Evolutionary conservation across 2,329 filamentous ascomycete genomes (phyloP).

Genomic region (Fusarium graminum): DNA sequence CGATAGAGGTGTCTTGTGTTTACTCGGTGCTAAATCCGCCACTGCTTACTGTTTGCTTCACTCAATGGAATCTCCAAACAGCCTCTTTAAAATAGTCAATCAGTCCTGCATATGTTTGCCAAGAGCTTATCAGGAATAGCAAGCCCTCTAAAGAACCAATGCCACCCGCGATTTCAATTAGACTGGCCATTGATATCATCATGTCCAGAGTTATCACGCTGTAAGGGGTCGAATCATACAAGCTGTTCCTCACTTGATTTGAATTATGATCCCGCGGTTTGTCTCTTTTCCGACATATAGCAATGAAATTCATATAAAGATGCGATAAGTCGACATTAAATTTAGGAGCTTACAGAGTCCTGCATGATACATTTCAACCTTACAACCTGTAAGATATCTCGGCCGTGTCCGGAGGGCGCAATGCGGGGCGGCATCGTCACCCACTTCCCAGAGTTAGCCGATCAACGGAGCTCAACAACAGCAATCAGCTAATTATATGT

Average conservation of each 20-base stretch:
- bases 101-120: neutral
- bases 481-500: conserved; percentile 25
- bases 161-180: too few species aligned
- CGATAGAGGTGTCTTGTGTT: neutral
- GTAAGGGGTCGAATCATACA: too few species aligned
- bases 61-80: neutral
- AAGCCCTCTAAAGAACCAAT: conserved; percentile 1
- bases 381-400: neutral
- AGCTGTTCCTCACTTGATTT: too few species aligned
- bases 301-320: too few species aligned
- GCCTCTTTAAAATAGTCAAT: neutral
- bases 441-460: conserved; percentile 33
- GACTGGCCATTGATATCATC: too few species aligned
- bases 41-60: neutral
- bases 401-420: conserved; percentile 38
- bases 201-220: too few species aligned
- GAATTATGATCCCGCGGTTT: too few species aligned
- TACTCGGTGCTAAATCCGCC: neutral
- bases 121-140: neutral
- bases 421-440: conserved; percentile 35
- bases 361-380: too few species aligned
- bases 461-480: conserved; percentile 43
- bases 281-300: too few species aligned
- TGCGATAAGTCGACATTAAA: too few species aligned
- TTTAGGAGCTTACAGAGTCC: too few species aligned